Evolutionary conservation across 345 rosid species (phyloP).

Genomic region (Viola odorata): DNA sequence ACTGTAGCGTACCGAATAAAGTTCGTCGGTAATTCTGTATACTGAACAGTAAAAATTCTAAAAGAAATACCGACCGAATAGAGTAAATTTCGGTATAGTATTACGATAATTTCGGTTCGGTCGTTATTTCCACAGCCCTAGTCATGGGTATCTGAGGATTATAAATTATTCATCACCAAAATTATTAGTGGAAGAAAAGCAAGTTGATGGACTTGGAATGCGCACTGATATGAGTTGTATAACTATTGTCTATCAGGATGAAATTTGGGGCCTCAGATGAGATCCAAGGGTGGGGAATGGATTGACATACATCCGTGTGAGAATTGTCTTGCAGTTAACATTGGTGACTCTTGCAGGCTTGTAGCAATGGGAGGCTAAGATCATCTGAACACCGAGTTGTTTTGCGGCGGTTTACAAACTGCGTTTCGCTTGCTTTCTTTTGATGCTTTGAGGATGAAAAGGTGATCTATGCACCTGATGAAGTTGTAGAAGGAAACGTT

Average conservation of each 20-base stretch:
- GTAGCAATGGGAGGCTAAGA: slow-evolving; percentile 67
- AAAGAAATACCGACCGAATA: too few relatives aligned
- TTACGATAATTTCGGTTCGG: too few relatives aligned
- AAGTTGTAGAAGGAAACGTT: slow-evolving; percentile 37
- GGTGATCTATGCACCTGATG: slow-evolving; percentile 50
- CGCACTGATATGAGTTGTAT: slow-evolving; percentile 86
- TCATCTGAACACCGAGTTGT: slow-evolving; percentile 74
- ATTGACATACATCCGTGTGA: slow-evolving; percentile 43
- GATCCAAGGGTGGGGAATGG: slow-evolving; percentile 52
- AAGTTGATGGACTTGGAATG: slow-evolving; percentile 71
- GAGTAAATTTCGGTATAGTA: too few relatives aligned
- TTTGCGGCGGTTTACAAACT: slow-evolving; percentile 34
- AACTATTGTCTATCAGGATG: slow-evolving; percentile 66
- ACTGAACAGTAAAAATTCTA: too few relatives aligned
- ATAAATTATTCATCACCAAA: slow-evolving; percentile 54
- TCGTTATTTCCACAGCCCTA: too few relatives aligned
- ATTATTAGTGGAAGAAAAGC: slow-evolving; percentile 27
- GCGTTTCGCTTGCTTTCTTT: slow-evolving; percentile 63
- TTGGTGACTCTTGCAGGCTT: slow-evolving; percentile 81
- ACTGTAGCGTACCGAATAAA: too few relatives aligned
- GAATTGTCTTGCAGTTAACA: slow-evolving; percentile 55
- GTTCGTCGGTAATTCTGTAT: too few relatives aligned
- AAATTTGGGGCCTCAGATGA: slow-evolving; percentile 70
- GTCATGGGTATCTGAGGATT: slow-evolving; percentile 64
- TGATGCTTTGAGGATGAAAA: slow-evolving; percentile 69